phyloP scores from a whole-genome alignment of 176 grass and related monocot genomes.

The Tuctoria greenei region DNA sequence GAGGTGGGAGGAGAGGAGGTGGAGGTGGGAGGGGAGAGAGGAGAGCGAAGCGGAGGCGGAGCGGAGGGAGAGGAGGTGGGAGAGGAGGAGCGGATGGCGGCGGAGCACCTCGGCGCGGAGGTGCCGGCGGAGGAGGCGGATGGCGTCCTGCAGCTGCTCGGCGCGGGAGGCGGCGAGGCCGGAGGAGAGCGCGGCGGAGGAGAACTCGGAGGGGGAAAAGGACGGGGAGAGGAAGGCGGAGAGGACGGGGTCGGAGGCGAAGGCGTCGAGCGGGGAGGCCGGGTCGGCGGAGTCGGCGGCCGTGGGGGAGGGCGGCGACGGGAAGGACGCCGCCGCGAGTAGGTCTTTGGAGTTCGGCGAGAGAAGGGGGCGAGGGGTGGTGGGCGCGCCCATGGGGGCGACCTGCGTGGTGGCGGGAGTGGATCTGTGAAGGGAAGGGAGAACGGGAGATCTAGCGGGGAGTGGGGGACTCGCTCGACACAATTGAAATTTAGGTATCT shows the following conservation, averaged over 20 bases:
- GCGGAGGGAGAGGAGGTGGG: conserved; percentile 90
- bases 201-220: conserved; percentile 84
- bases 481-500: too few relatives aligned
- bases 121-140: conserved; percentile 71
- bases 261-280: conserved; percentile 76
- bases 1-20: conserved; percentile 73
- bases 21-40: conserved; percentile 62
- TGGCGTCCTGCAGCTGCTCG: conserved; percentile 85
- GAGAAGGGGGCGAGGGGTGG: conserved; percentile 47
- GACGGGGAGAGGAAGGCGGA: conserved; percentile 82
- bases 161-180: conserved; percentile 81
- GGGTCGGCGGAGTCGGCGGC: conserved; percentile 13
- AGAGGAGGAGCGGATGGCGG: conserved; percentile 80
- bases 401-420: too few relatives aligned
- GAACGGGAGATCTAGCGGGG: neutral
- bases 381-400: conserved; percentile 53
- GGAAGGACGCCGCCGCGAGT: conserved; percentile 38
- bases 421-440: neutral
- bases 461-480: neutral
- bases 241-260: conserved; percentile 92
- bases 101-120: conserved; percentile 91
- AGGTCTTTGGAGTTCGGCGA: conserved; percentile 57
- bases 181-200: conserved; percentile 86
- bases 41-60: conserved; percentile 70
- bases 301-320: conserved; percentile 36